Base-by-base conservation (phyloP, 2,329 filamentous ascomycete species). In the Fusarium tjaetaba region DNA sequence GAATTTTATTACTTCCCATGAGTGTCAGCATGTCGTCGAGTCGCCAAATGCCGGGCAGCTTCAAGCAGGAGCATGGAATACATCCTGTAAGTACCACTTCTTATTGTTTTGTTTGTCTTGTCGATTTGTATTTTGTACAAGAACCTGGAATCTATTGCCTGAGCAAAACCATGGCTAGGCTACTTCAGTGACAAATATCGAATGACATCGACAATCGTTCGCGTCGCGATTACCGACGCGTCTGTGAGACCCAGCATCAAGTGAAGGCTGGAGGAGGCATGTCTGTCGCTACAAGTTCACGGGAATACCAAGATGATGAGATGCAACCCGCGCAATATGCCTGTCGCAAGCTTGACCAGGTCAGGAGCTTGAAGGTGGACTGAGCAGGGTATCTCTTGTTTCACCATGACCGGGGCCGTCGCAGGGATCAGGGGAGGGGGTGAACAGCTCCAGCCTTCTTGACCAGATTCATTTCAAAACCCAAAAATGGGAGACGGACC, bases 331-430 rank as follows among this genome's bases (percentile, higher is more conserved):
- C 49, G 63, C 67, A 73, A 67, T 65, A 72, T 64, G 71, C 80
- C 80, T 82, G 82, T 84, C 82, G 83, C 84, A 85, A 84, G 81
- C 82, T 80, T 84, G 81, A 75, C 84, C 80, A 77, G 80, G 82
- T 80, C 80, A 81, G 81, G 82, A 84, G 48, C 81, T 82, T 78
- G 79, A 73, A 77, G 69, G 79, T 79, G 80, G 84, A 82, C 84
- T 84, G 85, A 84, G 76, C 85, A 87, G 84, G 86, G 85, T 83
- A 81, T 74, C 76, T 82, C 79, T 80, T 85, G 87, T 88, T 88
- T 88, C 87, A 88, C 84, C 82, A 77, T 78, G 81, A 80, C 82
- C 80, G 79, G 84, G 84, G 80, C 77, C 72, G 75, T 78, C 76
- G 77, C 79, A 79, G 73, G 64, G 61, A 61, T 73, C 70, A 77